These are phyloP conservation scores for Wallacemonas sp. DNA, from an alignment of 208 protist genomes.

Conservation along the genomic window DNA sequence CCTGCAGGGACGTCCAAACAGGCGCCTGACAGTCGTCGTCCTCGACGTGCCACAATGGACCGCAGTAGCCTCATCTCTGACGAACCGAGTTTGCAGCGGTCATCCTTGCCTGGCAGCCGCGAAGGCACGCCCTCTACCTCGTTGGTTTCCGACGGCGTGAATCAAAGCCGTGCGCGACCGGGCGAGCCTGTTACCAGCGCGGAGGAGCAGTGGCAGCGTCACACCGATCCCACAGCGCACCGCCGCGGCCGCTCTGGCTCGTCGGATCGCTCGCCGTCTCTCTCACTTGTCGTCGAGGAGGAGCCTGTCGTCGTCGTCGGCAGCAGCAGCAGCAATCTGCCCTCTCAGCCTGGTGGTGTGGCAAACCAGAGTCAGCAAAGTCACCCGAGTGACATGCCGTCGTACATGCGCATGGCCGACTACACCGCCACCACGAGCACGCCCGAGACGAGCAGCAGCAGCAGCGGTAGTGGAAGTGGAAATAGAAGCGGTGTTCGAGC, in stretches of 20 bases:
- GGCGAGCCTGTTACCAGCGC: neutral
- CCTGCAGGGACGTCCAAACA: slow-evolving; percentile 12
- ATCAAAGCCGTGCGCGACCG: neutral
- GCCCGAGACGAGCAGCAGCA: neutral
- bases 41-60: slow-evolving; percentile 17
- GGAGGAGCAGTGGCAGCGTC: slow-evolving; percentile 6
- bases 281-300: slow-evolving; percentile 2
- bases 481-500: neutral
- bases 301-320: too few relatives aligned
- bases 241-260: slow-evolving; percentile 8
- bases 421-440: slow-evolving; percentile 15
- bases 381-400: neutral
- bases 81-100: slow-evolving; percentile 6
- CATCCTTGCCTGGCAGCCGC: neutral
- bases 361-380: neutral
- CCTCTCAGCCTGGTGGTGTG: too few relatives aligned
- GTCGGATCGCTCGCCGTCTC: slow-evolving; percentile 12
- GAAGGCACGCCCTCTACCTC: slow-evolving; percentile 7
- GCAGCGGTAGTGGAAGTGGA: neutral
- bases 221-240: slow-evolving; percentile 1
- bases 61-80: slow-evolving; percentile 1
- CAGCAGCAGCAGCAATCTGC: slow-evolving; percentile 12
- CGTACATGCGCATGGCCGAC: slow-evolving; percentile 15
- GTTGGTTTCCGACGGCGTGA: too few relatives aligned
- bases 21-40: slow-evolving; percentile 10